Base-by-base conservation (phyloP, 2,329 filamentous ascomycete genomes). In the Aspergillus sergii region DNA sequence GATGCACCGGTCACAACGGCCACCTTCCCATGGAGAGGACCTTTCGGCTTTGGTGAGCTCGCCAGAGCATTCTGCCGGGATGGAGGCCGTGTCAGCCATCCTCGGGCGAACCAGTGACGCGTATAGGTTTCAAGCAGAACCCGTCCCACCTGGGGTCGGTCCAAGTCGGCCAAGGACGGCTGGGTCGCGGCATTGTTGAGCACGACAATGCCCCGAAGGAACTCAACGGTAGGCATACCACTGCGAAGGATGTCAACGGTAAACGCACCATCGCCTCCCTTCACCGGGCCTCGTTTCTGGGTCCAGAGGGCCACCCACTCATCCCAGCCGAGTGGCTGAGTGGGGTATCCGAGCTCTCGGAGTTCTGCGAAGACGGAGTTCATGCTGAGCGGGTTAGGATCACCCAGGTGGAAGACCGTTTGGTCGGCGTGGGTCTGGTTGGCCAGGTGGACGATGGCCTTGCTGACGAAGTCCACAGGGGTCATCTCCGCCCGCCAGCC, bases 401-500 rank as follows among this genome's bases (percentile, higher is more conserved):
- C 90, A 7, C 91, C 91, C 0, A 94, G 81, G 69, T 94, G 91
- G 77, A 91, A 92, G 9, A 93, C 79, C 0, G 83, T 83, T 70
- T 91, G 89, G 11, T 88, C 82, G 1, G 83, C 82, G 41, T 88
- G 82, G 0, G 80, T 84, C 63, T 92, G 84, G 68, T 89, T 88
- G 46, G 89, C 85, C 23, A 94, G 84, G 21, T 90, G 87, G 28
- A 91, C 81, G 67, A 94, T 91, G 4, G 90, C 88, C 66, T 88
- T 88, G 78, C 88, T 91, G 63, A 93, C 90, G 71, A 92, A 93
- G 76, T 94, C 91, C 16, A 93, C 91, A 0, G 91, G 91, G 0
- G 91, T 93, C 91, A 94, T 94, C 78, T 94, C 91, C 1, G 90
- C 86, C 57, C 89, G 86, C 91, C 91, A 94, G 48, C 88, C 88